Base-by-base conservation (phyloP, 805 yeast species). In the Tanozyma kutaoensis region DNA sequence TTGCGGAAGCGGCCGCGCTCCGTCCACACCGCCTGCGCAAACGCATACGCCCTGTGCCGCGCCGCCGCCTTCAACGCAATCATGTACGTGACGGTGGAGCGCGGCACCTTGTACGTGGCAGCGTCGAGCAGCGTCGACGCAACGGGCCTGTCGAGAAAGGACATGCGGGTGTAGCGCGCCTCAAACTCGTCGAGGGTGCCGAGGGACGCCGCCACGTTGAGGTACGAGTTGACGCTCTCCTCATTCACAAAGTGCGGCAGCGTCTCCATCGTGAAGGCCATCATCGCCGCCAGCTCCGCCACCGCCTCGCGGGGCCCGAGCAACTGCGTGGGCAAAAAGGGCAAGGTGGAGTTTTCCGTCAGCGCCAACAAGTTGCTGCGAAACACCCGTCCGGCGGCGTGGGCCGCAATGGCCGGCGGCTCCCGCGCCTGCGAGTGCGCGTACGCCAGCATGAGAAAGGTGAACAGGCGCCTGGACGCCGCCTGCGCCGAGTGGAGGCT, bases 1-100 rank as follows among this genome's bases (percentile, higher is more conserved):
- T 69, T 69, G 27, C 95, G 59, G 51, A 65, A 84, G 14, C 46
- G 34, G 2, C 95, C 95, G 40, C 96, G 67, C 41, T 80, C 93
- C 2, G 52, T 48, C 93, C 95, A 85, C 1, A 80, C 57, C 15
- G 52, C 48, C 30, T 71, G 72, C 4, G 85, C 86, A 43, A 77
- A 69, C 0, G 56, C 58, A 22, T 62, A 47, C 39, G 75, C 66
- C 22, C 62, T 58, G 41, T 67, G 67, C 25, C 58, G 55, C 9
- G 65, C 63, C 1, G 88, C 80, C 1, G 88, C 88, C 31, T 66
- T 60, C 40, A 82, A 52, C 7, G 79, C 74, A 16, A 74, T 54
- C 26, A 64, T 65, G 43, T 78, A 84, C 2, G 73, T 45, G 19
- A 63, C 46, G 22, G 71, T 64, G 11, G 42, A 44, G 19, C 62